These are phyloP conservation scores for Curvularia hawaiiensis DNA, from an alignment of 2,329 filamentous ascomycete species.

Conservation along the genomic window DNA sequence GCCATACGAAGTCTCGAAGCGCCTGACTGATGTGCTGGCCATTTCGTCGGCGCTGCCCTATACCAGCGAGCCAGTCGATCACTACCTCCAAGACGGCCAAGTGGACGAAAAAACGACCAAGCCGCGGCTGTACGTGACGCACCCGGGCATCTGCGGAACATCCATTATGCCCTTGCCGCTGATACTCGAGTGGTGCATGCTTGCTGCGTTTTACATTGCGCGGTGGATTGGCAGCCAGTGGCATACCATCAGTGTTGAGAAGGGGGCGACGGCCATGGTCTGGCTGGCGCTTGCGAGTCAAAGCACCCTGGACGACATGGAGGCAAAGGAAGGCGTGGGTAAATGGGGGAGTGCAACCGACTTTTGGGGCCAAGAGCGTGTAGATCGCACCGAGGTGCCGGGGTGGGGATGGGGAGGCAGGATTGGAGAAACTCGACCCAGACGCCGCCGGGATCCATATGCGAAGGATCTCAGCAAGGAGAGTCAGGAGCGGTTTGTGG, in stretches of 20 bases:
- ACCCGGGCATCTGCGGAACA: slow-evolving; percentile 87
- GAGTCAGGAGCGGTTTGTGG: slow-evolving; percentile 65
- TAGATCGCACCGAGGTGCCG: slow-evolving; percentile 80
- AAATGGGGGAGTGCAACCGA: slow-evolving; percentile 88
- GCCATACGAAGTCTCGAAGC: slow-evolving; percentile 87
- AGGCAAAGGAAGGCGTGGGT: slow-evolving; percentile 58
- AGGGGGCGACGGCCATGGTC: slow-evolving; percentile 74
- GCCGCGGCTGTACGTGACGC: slow-evolving; percentile 76
- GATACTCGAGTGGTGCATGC: slow-evolving; percentile 73
- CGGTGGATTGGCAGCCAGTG: slow-evolving; percentile 85
- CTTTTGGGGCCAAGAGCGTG: slow-evolving; percentile 61
- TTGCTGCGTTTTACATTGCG: slow-evolving; percentile 69
- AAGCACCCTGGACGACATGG: slow-evolving; percentile 63
- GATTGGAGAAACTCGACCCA: slow-evolving; percentile 59
- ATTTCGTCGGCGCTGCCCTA: slow-evolving; percentile 73
- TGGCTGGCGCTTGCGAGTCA: slow-evolving; percentile 77
- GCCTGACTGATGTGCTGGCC: slow-evolving; percentile 82
- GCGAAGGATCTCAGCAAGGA: slow-evolving; percentile 66
- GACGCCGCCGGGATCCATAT: slow-evolving; percentile 62
- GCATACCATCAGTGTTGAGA: slow-evolving; percentile 80
- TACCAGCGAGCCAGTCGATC: slow-evolving; percentile 54
- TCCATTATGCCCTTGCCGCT: slow-evolving; percentile 76
- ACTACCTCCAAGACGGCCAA: slow-evolving; percentile 29
- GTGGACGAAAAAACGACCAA: slow-evolving; percentile 22
- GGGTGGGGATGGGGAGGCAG: slow-evolving; percentile 76